These are phyloP conservation scores for Oenanthe sinensis DNA, from an alignment of 129 eudicot genomes.

Conservation along the genomic window DNA sequence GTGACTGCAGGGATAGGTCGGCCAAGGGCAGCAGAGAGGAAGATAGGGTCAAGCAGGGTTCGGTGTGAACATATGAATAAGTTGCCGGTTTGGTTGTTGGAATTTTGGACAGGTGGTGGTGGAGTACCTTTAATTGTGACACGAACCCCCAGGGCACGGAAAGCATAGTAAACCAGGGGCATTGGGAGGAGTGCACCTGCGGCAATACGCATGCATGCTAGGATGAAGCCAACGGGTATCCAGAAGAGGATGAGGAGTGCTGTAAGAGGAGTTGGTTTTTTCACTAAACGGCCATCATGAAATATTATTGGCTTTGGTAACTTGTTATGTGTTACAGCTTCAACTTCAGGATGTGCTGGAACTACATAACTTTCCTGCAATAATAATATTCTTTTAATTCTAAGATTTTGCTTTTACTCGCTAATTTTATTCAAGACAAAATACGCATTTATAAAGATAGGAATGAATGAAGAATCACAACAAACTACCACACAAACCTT, in stretches of 20 bases:
- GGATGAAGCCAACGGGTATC: constrained; percentile 56
- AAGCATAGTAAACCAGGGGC: constrained; percentile 54
- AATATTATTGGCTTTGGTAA: constrained; percentile 59
- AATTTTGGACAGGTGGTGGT: constrained; percentile 49
- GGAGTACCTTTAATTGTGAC: constrained; percentile 54
- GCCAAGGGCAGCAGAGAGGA: constrained; percentile 58
- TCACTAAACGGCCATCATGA: constrained; percentile 66
- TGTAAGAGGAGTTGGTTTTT: constrained; percentile 45
- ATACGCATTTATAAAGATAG: not conserved
- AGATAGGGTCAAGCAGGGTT: constrained; percentile 66
- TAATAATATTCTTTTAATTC: not conserved
- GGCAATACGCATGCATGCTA: constrained; percentile 53
- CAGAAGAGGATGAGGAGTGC: constrained; percentile 53
- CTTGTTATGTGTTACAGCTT: constrained; percentile 48
- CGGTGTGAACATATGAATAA: constrained; percentile 63
- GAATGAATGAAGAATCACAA: not conserved
- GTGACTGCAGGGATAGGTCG: constrained; percentile 75
- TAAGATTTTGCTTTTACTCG: not conserved
- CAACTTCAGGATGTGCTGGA: constrained; percentile 27
- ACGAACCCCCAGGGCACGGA: constrained; percentile 59
- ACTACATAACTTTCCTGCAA: constrained; percentile 57
- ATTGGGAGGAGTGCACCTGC: constrained; percentile 64
- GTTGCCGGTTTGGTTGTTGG: constrained; percentile 48
- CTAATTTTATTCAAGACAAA: too few species aligned
- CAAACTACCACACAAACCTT: constrained; percentile 26